A percentile compares a stretch with the other conserved stretches of the same genome.
These are phyloP conservation scores for Clonostachys rosea DNA, from an alignment of 2,329 filamentous ascomycete genomes.

Conservation along the genomic window DNA sequence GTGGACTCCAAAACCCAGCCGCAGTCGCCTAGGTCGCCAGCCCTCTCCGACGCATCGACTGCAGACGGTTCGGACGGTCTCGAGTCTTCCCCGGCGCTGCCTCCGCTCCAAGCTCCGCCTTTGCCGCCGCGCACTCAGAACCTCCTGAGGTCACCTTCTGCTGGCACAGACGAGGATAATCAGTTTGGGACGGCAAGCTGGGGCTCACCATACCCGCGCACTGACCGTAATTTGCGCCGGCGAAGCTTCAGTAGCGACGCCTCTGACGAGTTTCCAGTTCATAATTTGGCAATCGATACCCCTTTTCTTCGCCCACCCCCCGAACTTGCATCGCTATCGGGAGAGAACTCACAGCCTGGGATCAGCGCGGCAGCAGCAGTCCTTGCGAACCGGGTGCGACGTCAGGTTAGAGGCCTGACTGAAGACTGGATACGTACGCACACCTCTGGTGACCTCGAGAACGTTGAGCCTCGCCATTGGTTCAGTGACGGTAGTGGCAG, in stretches of 20 bases:
- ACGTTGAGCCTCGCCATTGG: slow-evolving; percentile 74
- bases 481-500: slow-evolving; percentile 70
- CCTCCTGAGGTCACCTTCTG: slow-evolving; percentile 49
- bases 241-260: slow-evolving; percentile 53
- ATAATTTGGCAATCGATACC: slow-evolving; percentile 57
- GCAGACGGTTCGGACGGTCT: slow-evolving; percentile 50
- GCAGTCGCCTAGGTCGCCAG: slow-evolving; percentile 45
- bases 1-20: slow-evolving; percentile 26
- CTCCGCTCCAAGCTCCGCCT: slow-evolving; percentile 52
- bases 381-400: slow-evolving; percentile 57
- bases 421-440: slow-evolving; percentile 86
- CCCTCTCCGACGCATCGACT: slow-evolving; percentile 58
- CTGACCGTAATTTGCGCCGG: slow-evolving; percentile 47
- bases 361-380: slow-evolving; percentile 56
- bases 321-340: slow-evolving; percentile 27
- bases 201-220: slow-evolving; percentile 82
- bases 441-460: slow-evolving; percentile 59
- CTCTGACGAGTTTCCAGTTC: slow-evolving; percentile 55
- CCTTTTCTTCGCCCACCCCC: slow-evolving; percentile 57
- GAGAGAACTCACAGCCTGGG: slow-evolving; percentile 21
- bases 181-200: slow-evolving; percentile 72
- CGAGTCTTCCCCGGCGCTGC: slow-evolving; percentile 53
- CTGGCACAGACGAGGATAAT: slow-evolving; percentile 19
- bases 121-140: slow-evolving; percentile 51
- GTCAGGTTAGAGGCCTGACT: slow-evolving; percentile 60